Evolutionary conservation across 2,329 filamentous ascomycete species (phyloP).

Genomic region (Ambrosiella beaveri): DNA sequence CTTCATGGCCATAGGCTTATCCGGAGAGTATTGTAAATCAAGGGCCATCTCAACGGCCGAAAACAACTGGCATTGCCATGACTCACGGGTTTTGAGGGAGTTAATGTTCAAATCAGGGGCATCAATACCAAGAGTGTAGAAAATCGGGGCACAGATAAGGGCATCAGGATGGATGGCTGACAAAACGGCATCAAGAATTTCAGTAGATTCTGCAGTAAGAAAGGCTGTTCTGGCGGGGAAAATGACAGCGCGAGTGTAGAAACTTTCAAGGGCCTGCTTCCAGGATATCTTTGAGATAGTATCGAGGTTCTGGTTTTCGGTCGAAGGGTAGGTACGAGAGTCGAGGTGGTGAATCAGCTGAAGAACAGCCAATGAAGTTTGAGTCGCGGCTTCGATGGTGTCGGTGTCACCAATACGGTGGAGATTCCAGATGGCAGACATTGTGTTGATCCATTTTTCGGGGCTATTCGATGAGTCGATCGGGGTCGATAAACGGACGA

Average conservation of each 20-base stretch:
- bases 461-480: conserved; percentile 9
- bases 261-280: conserved; percentile 29
- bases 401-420: conserved; percentile 34
- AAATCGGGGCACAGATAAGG: conserved; percentile 23
- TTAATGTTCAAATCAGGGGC: conserved; percentile 10
- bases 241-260: conserved; percentile 34
- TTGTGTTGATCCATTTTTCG: conserved; percentile 30
- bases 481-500: conserved; percentile 2
- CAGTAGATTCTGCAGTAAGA: conserved; percentile 25
- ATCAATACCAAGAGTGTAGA: conserved; percentile 28
- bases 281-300: conserved; percentile 20
- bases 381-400: conserved; percentile 29
- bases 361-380: conserved; percentile 25
- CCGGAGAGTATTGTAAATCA: conserved; percentile 14
- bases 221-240: conserved; percentile 33
- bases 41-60: conserved; percentile 18
- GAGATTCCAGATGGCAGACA: conserved; percentile 34
- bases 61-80: conserved; percentile 25
- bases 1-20: conserved; percentile 17
- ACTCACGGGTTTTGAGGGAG: conserved; percentile 20
- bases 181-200: conserved; percentile 26
- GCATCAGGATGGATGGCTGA: conserved; percentile 22
- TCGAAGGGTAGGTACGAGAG: conserved; percentile 1
- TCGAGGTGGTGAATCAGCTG: conserved; percentile 18
- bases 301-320: background rate